phyloP scores from a whole-genome alignment of 148 eudicot genomes.

The Vaccinium myrtillus region DNA sequence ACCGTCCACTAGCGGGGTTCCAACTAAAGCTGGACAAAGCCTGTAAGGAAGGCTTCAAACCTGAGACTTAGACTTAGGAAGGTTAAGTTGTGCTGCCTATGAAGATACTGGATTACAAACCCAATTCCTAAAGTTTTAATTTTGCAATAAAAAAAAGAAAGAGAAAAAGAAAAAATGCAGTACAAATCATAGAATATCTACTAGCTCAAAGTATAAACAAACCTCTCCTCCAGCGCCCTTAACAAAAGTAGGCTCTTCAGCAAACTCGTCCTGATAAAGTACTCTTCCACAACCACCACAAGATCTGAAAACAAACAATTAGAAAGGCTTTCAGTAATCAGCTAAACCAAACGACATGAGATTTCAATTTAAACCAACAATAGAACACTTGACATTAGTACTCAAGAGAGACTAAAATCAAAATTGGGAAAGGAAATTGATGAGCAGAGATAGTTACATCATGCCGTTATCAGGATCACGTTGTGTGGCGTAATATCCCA shows the following conservation, averaged over 20 bases:
- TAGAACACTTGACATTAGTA: neutral
- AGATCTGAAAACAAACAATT: conserved; percentile 29
- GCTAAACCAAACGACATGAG: neutral
- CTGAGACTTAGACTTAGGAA: no score
- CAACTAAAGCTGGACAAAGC: no score
- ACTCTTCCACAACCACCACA: conserved; percentile 47
- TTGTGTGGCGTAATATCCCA: neutral
- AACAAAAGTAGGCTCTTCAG: conserved; percentile 36
- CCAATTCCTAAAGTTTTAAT: neutral
- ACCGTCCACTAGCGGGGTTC: no score
- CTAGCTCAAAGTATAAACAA: conserved; percentile 2
- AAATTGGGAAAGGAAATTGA: neutral
- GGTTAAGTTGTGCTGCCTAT: neutral
- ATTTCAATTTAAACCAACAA: no score
- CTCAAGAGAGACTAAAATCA: neutral
- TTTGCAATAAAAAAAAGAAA: neutral
- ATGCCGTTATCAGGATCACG: neutral
- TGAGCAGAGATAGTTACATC: neutral
- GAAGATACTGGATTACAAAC: neutral
- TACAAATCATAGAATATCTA: neutral
- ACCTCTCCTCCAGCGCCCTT: conserved; percentile 45
- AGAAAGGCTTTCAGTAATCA: neutral
- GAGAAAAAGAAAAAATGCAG: neutral
- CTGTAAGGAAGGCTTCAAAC: no score
- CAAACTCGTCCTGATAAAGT: conserved; percentile 26